Conservation (phyloP, 106 monocot genomes). For the Allium fistulosum region DNA sequence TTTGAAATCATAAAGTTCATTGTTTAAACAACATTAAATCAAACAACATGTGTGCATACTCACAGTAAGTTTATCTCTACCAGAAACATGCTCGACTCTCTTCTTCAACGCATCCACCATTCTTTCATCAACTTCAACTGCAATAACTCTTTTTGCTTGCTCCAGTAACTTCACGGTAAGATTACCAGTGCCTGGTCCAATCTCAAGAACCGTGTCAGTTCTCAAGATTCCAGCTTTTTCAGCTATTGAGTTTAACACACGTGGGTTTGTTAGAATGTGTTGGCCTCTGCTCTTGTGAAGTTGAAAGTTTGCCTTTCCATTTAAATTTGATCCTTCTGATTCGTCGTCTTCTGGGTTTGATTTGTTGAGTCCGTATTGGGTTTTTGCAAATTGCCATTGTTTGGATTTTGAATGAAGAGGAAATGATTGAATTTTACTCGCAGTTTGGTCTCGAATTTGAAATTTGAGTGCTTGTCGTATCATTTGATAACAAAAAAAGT, state of each 20-base stretch:
- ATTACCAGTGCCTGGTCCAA: conserved; percentile 74
- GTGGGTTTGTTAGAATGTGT: conserved; percentile 2
- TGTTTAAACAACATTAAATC: conserved; percentile 3
- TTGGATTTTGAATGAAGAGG: neutral
- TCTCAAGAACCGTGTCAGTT: conserved; percentile 56
- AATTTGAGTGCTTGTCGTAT: no score
- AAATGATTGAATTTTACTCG: neutral
- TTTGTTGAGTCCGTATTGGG: neutral
- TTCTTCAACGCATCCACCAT: conserved; percentile 65
- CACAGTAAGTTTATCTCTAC: conserved; percentile 50
- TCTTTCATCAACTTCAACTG: conserved; percentile 68
- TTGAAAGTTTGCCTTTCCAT: neutral
- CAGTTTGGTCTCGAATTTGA: neutral
- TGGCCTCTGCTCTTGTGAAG: conserved; percentile 4
- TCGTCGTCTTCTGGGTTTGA: neutral
- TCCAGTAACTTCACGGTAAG: conserved; percentile 63
- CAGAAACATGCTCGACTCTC: conserved; percentile 30
- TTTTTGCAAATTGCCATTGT: neutral
- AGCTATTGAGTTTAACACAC: conserved; percentile 1
- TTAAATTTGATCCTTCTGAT: neutral
- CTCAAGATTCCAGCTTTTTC: conserved; percentile 8
- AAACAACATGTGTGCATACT: conserved; percentile 23
- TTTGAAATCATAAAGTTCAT: no score
- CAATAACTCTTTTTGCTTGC: conserved; percentile 41
- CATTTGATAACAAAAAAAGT: no score